These are phyloP conservation scores for Pinus tabuliformis DNA, from an alignment of 75 land plant species.

Conservation along the genomic window DNA sequence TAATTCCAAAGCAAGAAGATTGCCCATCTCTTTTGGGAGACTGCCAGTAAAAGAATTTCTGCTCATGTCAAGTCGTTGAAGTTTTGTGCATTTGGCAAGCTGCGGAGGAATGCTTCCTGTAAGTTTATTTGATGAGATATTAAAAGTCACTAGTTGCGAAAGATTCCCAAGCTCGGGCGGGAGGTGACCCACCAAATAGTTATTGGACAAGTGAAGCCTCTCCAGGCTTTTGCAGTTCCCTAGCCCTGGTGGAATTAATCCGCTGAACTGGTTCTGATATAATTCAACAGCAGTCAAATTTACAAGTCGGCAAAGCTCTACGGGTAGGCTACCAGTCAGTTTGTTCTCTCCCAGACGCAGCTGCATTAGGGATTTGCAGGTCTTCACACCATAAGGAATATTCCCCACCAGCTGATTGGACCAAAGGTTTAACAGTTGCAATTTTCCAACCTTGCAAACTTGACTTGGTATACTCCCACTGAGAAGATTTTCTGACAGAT, in stretches of 20 bases:
- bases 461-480: constrained; percentile 60
- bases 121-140: constrained; percentile 58
- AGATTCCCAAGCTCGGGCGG: constrained; percentile 63
- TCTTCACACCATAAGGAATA: too few species aligned
- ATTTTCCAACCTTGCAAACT: constrained; percentile 41
- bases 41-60: constrained; percentile 36
- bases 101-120: constrained; percentile 59
- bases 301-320: too few species aligned
- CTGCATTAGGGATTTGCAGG: too few species aligned
- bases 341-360: too few species aligned
- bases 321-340: too few species aligned
- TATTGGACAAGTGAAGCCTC: constrained; percentile 50
- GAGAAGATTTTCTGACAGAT: constrained; percentile 60
- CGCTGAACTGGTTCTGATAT: too few species aligned
- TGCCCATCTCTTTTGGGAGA: constrained; percentile 61
- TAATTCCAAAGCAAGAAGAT: constrained; percentile 49
- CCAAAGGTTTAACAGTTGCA: constrained; percentile 31
- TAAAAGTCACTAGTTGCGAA: constrained; percentile 48
- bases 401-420: too few species aligned
- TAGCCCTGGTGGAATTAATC: neutral
- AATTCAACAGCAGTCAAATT: too few species aligned
- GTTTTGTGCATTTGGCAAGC: constrained; percentile 41
- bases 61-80: constrained; percentile 69
- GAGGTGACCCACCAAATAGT: constrained; percentile 46
- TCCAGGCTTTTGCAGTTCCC: constrained; percentile 52